Conservation (phyloP, 352 stramenopile species). For the Globisporangium rhizosaccharum region DNA sequence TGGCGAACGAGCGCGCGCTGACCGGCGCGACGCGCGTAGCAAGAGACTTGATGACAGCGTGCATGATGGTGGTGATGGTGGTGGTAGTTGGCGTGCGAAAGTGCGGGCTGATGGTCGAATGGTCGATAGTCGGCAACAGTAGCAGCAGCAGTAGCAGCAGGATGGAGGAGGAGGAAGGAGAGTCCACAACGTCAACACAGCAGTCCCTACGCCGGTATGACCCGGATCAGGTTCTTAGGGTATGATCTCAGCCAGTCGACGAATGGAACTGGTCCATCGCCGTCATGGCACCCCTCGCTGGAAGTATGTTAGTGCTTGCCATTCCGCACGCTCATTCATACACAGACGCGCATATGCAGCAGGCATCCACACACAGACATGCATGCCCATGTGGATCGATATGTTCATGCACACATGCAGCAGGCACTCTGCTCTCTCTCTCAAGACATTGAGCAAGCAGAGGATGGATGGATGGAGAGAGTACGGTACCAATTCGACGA, state of each 20-base stretch:
- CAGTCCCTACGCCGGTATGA: slow-evolving; percentile 61
- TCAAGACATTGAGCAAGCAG: no score
- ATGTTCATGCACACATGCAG: slow-evolving; percentile 1
- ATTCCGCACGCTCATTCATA: not conserved
- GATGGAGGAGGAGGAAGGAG: slow-evolving; percentile 1
- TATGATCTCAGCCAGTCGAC: slow-evolving; percentile 57
- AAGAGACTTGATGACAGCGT: slow-evolving; percentile 33
- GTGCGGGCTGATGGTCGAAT: slow-evolving; percentile 7
- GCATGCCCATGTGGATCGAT: not conserved
- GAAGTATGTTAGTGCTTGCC: slow-evolving; percentile 29
- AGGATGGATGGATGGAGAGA: no score
- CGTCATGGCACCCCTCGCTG: slow-evolving; percentile 53
- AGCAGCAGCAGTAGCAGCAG: slow-evolving; percentile 9
- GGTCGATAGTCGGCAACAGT: not conserved
- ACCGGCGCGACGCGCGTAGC: slow-evolving; percentile 14
- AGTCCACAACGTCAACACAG: slow-evolving; percentile 35
- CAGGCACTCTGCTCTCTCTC: not conserved
- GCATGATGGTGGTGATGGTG: slow-evolving; percentile 18
- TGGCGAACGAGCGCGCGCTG: slow-evolving; percentile 30
- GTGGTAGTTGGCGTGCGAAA: not conserved
- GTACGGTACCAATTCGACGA: no score
- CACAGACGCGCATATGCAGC: slow-evolving; percentile 3
- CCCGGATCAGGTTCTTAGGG: slow-evolving; percentile 64
- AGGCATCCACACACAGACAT: not conserved
- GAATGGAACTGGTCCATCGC: slow-evolving; percentile 44